Base-by-base conservation (phyloP, 2,329 filamentous ascomycete species). In the Phaeosphaeriaceae sp. region DNA sequence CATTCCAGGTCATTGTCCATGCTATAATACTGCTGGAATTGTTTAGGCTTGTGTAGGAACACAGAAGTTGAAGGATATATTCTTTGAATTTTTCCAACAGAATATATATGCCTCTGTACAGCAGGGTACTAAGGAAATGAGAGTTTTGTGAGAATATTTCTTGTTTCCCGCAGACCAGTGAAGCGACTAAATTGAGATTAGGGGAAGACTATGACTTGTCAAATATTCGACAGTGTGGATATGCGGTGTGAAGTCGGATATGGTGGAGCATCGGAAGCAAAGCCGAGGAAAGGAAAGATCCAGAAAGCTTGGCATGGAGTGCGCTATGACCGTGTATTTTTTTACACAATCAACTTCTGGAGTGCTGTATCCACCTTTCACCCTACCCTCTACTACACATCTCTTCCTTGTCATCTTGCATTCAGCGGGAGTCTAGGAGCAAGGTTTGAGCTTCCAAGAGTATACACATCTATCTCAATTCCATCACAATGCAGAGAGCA, bases 401-500 rank as follows among this genome's bases (percentile, higher is more conserved):
- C 54, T 62, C 63, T 66, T 64, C 61, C 57, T 60, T 44, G 62
- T 62, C 54, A 61, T 57, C 59, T 63, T 71, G 62, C 61, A 71
- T 68, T 67, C 42, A 63, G 60, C 56, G 58, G 68, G 69, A 73
- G 70, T 72, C 63, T 59, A 46, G 67, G 65, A 67, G 65, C 63
- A 70, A 60, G 51, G 58, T 55, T 56, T 68, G 56, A 64, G 38
- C 59, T 58, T 71, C 50, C 23, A 32, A 46, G 56, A 43, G 39
- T 48, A 42, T 53, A 50, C 42, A 49, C n/a, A 58, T 58, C 58
- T 52, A 58, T 56, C 38, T 41, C 54, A 52, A 60, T 59, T 42
- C 51, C 42, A 29, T 57, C 79, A 89, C 77, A 74, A 99, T 99
- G 94, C 94, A 99, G 85, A 90, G 94, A 79, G 92, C 92, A 79